Conservation (phyloP, 352 stramenopile species). For the Thalassiosira pacifica region DNA sequence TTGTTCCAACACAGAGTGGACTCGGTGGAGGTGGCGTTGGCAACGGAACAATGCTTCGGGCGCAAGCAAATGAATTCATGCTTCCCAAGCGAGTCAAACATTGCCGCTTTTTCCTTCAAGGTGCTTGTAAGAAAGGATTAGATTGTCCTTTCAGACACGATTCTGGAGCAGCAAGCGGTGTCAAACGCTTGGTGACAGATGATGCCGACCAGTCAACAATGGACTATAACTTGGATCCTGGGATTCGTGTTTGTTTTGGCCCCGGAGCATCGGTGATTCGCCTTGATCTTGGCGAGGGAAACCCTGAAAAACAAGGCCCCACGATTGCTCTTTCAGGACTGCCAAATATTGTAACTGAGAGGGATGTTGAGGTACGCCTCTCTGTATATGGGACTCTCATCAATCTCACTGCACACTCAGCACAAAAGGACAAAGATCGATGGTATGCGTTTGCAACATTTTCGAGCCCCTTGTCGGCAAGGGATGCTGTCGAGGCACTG, state of each 20-base stretch:
- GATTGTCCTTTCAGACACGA: not conserved
- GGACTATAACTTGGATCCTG: not conserved
- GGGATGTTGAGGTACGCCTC: not conserved
- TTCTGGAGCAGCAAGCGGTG: not conserved
- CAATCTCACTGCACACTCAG: not conserved
- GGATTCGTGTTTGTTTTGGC: not conserved
- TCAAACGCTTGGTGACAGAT: not conserved
- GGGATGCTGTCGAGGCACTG: not conserved
- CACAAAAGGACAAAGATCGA: not conserved
- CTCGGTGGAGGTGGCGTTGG: not conserved
- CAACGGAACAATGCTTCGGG: not conserved
- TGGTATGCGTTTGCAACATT: slow-evolving; percentile 14
- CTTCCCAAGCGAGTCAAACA: not conserved
- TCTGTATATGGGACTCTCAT: slow-evolving; percentile 1
- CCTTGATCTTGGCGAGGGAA: not conserved
- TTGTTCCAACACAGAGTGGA: not conserved
- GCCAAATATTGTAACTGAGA: not conserved
- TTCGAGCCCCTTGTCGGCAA: not conserved
- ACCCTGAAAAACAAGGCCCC: not conserved
- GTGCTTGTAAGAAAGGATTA: not conserved
- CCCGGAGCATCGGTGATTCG: not conserved
- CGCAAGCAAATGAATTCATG: not conserved
- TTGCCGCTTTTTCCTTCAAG: not conserved
- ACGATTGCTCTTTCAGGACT: slow-evolving; percentile 7
- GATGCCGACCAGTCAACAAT: not conserved